Conservation (phyloP, 768 basidiomycete species). For the Russula sp. region DNA sequence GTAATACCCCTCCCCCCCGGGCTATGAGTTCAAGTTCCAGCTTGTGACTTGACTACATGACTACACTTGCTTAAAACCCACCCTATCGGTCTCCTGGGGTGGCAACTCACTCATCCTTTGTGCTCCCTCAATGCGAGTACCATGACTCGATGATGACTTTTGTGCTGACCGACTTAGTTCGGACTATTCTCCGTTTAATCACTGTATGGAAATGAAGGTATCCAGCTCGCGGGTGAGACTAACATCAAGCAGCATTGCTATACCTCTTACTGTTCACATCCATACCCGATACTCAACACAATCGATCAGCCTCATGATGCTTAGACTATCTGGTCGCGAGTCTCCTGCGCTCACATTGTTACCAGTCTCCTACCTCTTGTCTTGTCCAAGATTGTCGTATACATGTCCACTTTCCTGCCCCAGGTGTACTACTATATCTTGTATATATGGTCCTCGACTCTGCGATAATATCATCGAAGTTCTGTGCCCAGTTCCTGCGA, state of each 20-base stretch:
- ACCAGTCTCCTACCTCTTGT: not conserved
- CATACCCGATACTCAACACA: not conserved
- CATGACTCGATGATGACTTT: not conserved
- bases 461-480: not conserved
- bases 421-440: not conserved
- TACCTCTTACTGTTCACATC: not conserved
- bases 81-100: not conserved
- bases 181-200: not conserved
- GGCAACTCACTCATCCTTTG: not conserved
- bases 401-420: not conserved
- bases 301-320: not conserved
- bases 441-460: not conserved
- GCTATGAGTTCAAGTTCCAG: not conserved
- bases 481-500: not conserved
- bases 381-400: not conserved
- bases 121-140: not conserved
- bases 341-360: not conserved
- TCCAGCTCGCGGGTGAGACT: not conserved
- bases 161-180: not conserved
- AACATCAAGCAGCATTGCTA: not conserved
- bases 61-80: not conserved
- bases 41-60: too few relatives aligned
- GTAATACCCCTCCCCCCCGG: not conserved
- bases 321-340: not conserved
- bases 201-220: not conserved